Percentiles rank a stretch among this genome's conserved stretches.
These are phyloP conservation scores for Tarenaya hassleriana DNA, from an alignment of 345 rosid genomes.

Conservation along the genomic window DNA sequence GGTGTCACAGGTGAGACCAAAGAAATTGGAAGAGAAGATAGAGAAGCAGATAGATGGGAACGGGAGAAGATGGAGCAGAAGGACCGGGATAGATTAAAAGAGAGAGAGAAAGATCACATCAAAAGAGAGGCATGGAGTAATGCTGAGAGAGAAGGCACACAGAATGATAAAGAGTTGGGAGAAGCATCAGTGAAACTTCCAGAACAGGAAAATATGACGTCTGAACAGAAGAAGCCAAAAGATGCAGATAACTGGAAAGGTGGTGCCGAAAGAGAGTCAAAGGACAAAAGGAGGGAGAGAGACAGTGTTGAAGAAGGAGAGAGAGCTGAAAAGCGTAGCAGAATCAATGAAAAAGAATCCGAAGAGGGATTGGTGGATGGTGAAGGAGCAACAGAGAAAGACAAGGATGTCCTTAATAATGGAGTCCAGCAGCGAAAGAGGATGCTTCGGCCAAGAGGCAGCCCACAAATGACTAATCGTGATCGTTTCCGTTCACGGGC, in stretches of 20 bases:
- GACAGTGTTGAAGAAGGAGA: slow-evolving; percentile 74
- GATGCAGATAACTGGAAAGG: slow-evolving; percentile 67
- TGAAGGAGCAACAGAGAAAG: slow-evolving; percentile 75
- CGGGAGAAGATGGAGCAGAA: slow-evolving; percentile 79
- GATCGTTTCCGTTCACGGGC: slow-evolving; percentile 60
- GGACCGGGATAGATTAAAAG: slow-evolving; percentile 72
- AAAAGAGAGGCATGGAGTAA: slow-evolving; percentile 67
- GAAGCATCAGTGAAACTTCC: slow-evolving; percentile 54
- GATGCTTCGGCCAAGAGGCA: slow-evolving; percentile 91
- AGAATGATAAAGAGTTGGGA: slow-evolving; percentile 56
- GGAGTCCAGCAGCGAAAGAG: slow-evolving; percentile 97
- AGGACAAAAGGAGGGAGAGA: slow-evolving; percentile 81
- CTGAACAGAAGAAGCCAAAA: slow-evolving; percentile 66
- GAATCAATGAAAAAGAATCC: slow-evolving; percentile 59
- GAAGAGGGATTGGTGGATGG: slow-evolving; percentile 89
- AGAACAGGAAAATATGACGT: slow-evolving; percentile 50
- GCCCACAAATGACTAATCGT: slow-evolving; percentile 69
- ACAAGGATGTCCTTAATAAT: slow-evolving; percentile 63
- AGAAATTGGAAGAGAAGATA: slow-evolving; percentile 68
- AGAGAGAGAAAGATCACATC: slow-evolving; percentile 63
- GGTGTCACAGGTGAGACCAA: slow-evolving; percentile 50
- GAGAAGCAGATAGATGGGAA: slow-evolving; percentile 84
- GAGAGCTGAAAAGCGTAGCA: slow-evolving; percentile 73
- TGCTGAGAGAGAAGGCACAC: slow-evolving; percentile 55
- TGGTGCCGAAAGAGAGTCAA: slow-evolving; percentile 62